Base-by-base conservation (phyloP, 176 grass and related monocot species). In the Ananas comosus region DNA sequence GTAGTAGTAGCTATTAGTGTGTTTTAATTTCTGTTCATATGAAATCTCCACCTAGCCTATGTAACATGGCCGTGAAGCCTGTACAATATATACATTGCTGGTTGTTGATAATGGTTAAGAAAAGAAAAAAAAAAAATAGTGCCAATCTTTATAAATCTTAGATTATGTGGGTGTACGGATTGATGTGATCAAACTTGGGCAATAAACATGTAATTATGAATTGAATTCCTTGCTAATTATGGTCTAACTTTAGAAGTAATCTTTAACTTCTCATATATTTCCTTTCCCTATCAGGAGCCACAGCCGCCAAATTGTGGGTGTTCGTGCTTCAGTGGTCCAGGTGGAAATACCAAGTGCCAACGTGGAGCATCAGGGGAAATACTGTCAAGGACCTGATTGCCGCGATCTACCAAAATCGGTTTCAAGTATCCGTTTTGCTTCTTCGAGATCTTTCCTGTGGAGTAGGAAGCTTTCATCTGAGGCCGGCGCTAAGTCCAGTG, bases 401-500 rank as follows among this genome's bases (percentile, higher is more conserved):
- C 69, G 4, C 53, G 11, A n/a, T 27, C 52, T 69, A 13, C 33
- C 75, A 63, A 69, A 61, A 18, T 69, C 52, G 50, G 49, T 61
- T 61, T 28, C 33, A 12, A 11, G 17, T 68, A n/a, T 33, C 6
- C 19, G 3, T 51, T 27, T 49, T 3, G 7, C 7, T 56, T 54
- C 4, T 47, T n/a, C 9, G 10, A 77, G 48, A 13, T 69, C 18
- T 27, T 63, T 61, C 53, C 2, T 69, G 13, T 69, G 52, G 33
- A 50, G 42, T 16, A 29, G 53, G 48, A 25, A 77, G 59, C 52
- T 77, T 49, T 77, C 75, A 25, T 69, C 66, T 12, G 52, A 77
- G 2, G 75, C 53, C 63, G 33, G 75, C 50, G 13, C 51, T 16
- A 69, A 69, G 53, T 69, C 66, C 13, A 63, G 19, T 27, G 66